Conservation (phyloP, 1,139 yeast species). For the Taphrina pruni region DNA sequence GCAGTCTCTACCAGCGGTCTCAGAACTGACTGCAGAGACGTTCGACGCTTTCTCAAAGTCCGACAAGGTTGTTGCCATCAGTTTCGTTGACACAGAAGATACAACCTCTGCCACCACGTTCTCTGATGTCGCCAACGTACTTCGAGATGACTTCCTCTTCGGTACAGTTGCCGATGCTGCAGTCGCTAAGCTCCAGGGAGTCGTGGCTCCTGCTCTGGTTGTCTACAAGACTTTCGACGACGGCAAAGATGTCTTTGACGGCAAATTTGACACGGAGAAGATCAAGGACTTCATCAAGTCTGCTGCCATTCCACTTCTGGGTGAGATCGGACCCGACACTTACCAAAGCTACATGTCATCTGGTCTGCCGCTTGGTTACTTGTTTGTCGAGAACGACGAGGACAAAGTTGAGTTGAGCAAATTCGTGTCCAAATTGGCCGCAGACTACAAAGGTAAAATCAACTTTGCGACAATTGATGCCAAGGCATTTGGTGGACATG, state of each 20-base stretch:
- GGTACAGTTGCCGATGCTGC: constrained; percentile 61
- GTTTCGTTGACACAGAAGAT: constrained; percentile 54
- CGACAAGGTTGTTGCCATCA: constrained; percentile 64
- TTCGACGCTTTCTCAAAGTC: constrained; percentile 58
- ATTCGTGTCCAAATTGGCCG: constrained; percentile 67
- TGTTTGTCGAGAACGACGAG: constrained; percentile 75
- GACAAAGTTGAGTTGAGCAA: constrained; percentile 65
- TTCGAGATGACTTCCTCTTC: constrained; percentile 69
- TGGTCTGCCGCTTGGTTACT: constrained; percentile 80
- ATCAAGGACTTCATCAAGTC: constrained; percentile 64
- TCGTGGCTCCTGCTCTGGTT: constrained; percentile 58
- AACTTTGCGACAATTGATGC: constrained; percentile 92
- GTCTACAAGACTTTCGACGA: constrained; percentile 57
- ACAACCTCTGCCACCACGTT: constrained; percentile 58
- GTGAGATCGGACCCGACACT: constrained; percentile 85
- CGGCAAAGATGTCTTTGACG: constrained; percentile 56
- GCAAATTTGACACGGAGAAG: constrained; percentile 52
- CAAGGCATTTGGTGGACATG: constrained; percentile 80
- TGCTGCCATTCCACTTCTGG: constrained; percentile 85
- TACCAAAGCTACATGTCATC: constrained; percentile 76
- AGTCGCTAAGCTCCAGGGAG: constrained; percentile 58
- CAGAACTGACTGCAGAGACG: constrained; percentile 59
- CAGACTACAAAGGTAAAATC: constrained; percentile 75
- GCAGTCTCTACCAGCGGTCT: constrained; percentile 82
- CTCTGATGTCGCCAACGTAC: constrained; percentile 60